phyloP scores from a whole-genome alignment of 768 basidiomycete species.

The Suillus weaverae region DNA sequence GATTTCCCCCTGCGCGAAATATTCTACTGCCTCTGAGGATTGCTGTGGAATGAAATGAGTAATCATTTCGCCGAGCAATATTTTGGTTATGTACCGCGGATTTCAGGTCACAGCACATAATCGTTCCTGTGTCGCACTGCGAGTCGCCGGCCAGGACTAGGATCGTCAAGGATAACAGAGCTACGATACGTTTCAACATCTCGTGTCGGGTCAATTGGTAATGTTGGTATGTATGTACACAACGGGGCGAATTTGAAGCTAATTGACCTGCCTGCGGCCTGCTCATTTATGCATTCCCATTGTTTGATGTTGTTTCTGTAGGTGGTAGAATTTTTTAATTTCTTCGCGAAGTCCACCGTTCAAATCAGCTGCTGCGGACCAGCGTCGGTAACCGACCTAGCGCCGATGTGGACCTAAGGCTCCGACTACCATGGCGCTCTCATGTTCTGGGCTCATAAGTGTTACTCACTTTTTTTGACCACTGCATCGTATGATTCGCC shows the following conservation, averaged over 20 bases:
- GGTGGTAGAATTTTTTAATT: neutral
- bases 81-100: slow-evolving; percentile 4
- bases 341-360: neutral
- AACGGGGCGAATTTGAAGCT: neutral
- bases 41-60: neutral
- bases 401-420: neutral
- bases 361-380: neutral
- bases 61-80: neutral
- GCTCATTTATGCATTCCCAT: neutral
- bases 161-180: slow-evolving; percentile 1
- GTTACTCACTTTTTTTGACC: neutral
- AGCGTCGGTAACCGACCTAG: neutral
- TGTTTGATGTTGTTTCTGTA: neutral
- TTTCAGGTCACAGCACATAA: slow-evolving; percentile 14
- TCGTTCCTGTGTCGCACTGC: slow-evolving; percentile 14
- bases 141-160: slow-evolving; percentile 3
- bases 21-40: neutral
- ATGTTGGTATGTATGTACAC: neutral
- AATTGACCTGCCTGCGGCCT: neutral
- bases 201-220: neutral
- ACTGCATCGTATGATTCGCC: neutral
- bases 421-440: neutral
- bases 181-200: slow-evolving; percentile 3
- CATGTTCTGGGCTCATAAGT: neutral
- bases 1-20: slow-evolving; percentile 10